Base-by-base conservation (phyloP, 225 moss, liverwort and hornwort species). In the Sphagnum tenellum region DNA sequence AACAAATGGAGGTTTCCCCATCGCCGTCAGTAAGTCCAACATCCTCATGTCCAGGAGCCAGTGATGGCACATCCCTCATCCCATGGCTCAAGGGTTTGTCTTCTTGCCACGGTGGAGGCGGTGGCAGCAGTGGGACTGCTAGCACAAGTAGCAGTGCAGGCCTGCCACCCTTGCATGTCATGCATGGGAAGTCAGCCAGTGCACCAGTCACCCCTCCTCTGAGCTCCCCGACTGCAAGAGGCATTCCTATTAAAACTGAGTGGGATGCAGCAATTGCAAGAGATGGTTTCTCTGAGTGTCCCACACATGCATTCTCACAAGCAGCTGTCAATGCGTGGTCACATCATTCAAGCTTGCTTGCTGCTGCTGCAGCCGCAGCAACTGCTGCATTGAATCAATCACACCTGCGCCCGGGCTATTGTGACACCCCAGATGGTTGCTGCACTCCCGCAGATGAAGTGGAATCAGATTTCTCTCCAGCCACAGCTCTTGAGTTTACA, bases 121-220 rank as follows among this genome's bases (percentile, higher is more conserved):
- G 85, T 44, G 77, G 84, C 44, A 75, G 83, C 5, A 84, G 88
- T 64, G 86, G 94, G 58, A 80, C 92, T 1, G 81, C 89, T 9
- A 92, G 88, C 76, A 85, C 89, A 14, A 90, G 85, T 12, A 89
- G 90, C 78, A 92, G 92, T 65, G 73, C 86, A 4, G 95, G 92
- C 2, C 75, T 96, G 8, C 96, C 96, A 2, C 96, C 92, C 1
- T 59, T 91, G 74, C 91, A 90, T 66, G 77, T 73, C 8, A 79
- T 77, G 72, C 94, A 87, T 51, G 89, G 79, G n/a, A 88, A 90
- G 1, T 79, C 90, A 0, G 82, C 88, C 13, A 92, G 92, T 48
- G 96, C 96, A 8, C 96, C 96, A 11, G 92, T 96, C 70, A 96
- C 96, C 14, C 96, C 96, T 5, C 96, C 96, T 1, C 66, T 96